Base-by-base conservation (phyloP, 441 rosid genomes). In the Gossypium schwendimanii region DNA sequence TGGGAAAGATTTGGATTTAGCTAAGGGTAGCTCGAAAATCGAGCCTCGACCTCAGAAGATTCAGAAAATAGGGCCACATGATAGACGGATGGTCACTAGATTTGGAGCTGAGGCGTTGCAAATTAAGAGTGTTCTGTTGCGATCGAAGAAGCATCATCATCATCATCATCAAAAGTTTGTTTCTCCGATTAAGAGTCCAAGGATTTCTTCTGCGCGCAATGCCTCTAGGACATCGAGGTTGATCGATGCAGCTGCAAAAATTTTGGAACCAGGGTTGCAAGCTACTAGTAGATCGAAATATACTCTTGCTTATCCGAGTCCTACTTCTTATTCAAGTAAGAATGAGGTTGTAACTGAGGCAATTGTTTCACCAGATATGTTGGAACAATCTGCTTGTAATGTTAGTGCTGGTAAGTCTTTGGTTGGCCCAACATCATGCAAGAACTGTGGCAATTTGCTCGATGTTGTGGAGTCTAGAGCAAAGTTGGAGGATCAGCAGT, bases 21-120 rank as follows among this genome's bases (percentile, higher is more conserved):
- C 71, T 23, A 85, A 84, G 69, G 79, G 79, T 66, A 66, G 57
- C 28, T 15, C 18, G 26, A 86, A 79, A 78, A 72, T 78, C 59
- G 93, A 85, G 70, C 81, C 78, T 3, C 86, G 96, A 63, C 96
- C 97, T 66, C 97, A 88, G 75, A 92, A 92, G 87, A 84, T 94
- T 81, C 97, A 87, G 82, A 94, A 88, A 84, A 84, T 87, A 0
- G 89, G 84, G 5, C 79, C 61, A 10, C 82, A 53, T 71, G 95
- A 89, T 62, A 85, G 86, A 49, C 83, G 75, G 73, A 82, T 80
- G 18, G 88, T 84, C 21, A 87, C 86, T 0, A 87, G 89, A 79
- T 81, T 89, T 75, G 96, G 94, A 49, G 82, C 93, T n/a, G 98
- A 94, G 50, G 90, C 95, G 6, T 80, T 92, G 76, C 97, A 90